These are phyloP conservation scores for Coccinonectria pachysandricola DNA, from an alignment of 2,329 filamentous ascomycete genomes.

Conservation along the genomic window DNA sequence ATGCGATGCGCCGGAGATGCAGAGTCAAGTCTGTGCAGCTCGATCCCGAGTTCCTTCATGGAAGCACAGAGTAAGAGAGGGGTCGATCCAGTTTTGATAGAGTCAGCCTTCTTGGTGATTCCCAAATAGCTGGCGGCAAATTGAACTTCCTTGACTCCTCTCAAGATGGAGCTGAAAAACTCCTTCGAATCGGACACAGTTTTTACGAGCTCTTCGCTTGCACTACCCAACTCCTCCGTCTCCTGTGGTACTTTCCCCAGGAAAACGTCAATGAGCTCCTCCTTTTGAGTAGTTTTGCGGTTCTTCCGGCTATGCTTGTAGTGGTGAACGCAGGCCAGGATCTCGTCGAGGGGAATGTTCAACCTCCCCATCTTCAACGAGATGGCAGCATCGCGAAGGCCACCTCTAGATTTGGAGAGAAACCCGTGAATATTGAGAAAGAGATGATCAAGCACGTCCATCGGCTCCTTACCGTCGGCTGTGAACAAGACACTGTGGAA, in stretches of 20 bases:
- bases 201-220: slow-evolving; percentile 60
- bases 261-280: slow-evolving; percentile 49
- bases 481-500: slow-evolving; percentile 82
- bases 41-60: slow-evolving; percentile 93
- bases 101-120: slow-evolving; percentile 67
- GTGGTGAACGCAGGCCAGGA: slow-evolving; percentile 51
- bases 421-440: slow-evolving; percentile 87
- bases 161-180: slow-evolving; percentile 78
- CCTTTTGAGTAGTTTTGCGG: slow-evolving; percentile 22
- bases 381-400: slow-evolving; percentile 80
- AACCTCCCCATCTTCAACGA: slow-evolving; percentile 84
- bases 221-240: slow-evolving; percentile 55
- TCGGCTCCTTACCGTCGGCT: slow-evolving; percentile 70
- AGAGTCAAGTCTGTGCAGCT: slow-evolving; percentile 81
- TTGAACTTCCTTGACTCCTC: slow-evolving; percentile 92
- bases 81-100: slow-evolving; percentile 54
- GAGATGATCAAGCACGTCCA: slow-evolving; percentile 80
- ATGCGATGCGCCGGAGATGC: slow-evolving; percentile 93
- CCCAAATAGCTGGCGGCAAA: slow-evolving; percentile 88
- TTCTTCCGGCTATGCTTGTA: slow-evolving; percentile 37
- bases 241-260: slow-evolving; percentile 68
- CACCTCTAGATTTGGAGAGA: slow-evolving; percentile 74
- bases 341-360: slow-evolving; percentile 82
- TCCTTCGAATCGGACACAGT: slow-evolving; percentile 88
- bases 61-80: slow-evolving; percentile 76